These are phyloP conservation scores for Exsudoporus floridanus DNA, from an alignment of 1,284 basidiomycete species.

Conservation along the genomic window DNA sequence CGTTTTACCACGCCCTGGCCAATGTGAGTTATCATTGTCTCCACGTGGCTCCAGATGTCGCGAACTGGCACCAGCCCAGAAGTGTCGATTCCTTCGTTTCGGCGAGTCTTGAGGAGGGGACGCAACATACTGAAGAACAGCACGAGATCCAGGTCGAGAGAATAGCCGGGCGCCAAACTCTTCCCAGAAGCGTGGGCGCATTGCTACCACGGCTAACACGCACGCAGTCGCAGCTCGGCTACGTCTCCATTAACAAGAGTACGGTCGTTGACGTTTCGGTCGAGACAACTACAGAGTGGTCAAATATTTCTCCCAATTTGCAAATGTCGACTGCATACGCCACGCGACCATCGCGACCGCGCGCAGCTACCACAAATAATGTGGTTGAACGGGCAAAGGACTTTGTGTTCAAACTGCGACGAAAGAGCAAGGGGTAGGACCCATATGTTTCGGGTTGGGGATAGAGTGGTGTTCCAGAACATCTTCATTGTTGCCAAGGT, in stretches of 20 bases:
- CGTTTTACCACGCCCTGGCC: conserved; percentile 51
- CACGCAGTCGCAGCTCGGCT: conserved; percentile 45
- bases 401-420: conserved; percentile 50
- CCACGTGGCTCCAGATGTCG: conserved; percentile 11
- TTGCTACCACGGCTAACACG: conserved; percentile 55
- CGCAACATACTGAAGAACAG: conserved; percentile 44
- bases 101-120: conserved; percentile 37
- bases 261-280: conserved; percentile 60
- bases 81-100: conserved; percentile 56
- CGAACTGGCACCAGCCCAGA: conserved; percentile 37
- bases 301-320: conserved; percentile 33
- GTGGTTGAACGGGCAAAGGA: conserved; percentile 52
- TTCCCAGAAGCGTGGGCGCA: conserved; percentile 49
- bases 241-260: conserved; percentile 33
- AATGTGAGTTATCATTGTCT: conserved; percentile 37
- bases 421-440: conserved; percentile 40
- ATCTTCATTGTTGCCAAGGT: conserved; percentile 28
- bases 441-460: conserved; percentile 12
- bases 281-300: conserved; percentile 51
- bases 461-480: conserved; percentile 20
- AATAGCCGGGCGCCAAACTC: conserved; percentile 49
- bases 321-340: conserved; percentile 41
- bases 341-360: conserved; percentile 35
- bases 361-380: conserved; percentile 42
- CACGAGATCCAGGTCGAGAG: conserved; percentile 58